Conservation (phyloP, 2,329 filamentous ascomycete species). For the Penicillium palitans region DNA sequence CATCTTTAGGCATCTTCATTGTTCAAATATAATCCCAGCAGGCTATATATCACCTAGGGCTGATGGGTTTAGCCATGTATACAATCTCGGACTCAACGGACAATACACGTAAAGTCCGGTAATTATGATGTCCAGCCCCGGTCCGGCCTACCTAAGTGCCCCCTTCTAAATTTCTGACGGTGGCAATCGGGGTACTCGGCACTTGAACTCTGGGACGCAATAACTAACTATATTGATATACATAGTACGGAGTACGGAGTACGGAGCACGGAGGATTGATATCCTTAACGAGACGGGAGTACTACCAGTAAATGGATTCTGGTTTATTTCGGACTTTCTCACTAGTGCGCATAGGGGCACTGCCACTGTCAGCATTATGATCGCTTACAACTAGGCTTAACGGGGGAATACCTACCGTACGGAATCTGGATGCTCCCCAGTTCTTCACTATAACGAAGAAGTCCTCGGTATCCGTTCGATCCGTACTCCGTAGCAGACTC, state of each 20-base stretch:
- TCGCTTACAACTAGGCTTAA: background rate
- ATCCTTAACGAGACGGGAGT: background rate
- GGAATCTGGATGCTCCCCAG: background rate
- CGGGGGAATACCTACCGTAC: background rate
- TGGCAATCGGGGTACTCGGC: slow-evolving; percentile 21
- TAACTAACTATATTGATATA: too few relatives aligned
- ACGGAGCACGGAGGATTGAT: background rate
- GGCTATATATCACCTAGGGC: background rate
- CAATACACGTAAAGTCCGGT: slow-evolving; percentile 18
- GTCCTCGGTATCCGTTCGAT: background rate
- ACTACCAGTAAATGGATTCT: background rate
- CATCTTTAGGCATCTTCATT: background rate
- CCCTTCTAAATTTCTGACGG: slow-evolving; percentile 24
- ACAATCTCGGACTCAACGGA: background rate
- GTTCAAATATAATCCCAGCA: too few relatives aligned
- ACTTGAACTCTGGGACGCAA: background rate
- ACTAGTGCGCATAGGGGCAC: background rate
- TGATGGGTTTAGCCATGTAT: background rate
- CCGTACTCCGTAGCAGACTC: slow-evolving; percentile 2
- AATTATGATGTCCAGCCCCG: slow-evolving; percentile 17
- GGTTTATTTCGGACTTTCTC: background rate
- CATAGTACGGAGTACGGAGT: background rate
- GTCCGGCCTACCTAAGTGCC: background rate
- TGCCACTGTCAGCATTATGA: slow-evolving; percentile 3
- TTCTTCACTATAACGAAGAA: background rate